Conservation (phyloP, 306 rosid genomes). For the Quercus parvula region DNA sequence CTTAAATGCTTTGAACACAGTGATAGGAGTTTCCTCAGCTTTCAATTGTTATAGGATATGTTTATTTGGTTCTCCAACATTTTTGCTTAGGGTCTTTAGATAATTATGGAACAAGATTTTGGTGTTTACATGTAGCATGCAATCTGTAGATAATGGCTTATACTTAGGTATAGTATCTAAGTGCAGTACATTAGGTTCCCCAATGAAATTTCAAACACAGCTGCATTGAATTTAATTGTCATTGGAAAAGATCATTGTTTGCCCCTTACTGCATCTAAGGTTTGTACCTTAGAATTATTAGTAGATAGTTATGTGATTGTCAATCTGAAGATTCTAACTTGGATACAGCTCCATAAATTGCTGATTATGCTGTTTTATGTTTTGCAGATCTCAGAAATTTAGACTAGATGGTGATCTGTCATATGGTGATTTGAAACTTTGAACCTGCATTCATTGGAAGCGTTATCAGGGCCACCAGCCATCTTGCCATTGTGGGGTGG, state of each 20-base stretch:
- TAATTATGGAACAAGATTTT: not conserved
- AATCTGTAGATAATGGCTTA: not conserved
- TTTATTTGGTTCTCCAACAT: not conserved
- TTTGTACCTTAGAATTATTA: not conserved
- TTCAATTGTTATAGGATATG: not conserved
- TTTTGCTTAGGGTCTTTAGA: not conserved
- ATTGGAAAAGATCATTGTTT: too few relatives aligned
- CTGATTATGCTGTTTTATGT: not conserved
- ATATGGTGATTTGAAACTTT: slow-evolving; percentile 24
- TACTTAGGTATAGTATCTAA: too few relatives aligned
- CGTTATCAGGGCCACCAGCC: slow-evolving; percentile 20
- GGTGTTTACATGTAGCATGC: not conserved
- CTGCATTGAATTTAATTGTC: too few relatives aligned
- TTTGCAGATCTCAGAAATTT: slow-evolving; percentile 27
- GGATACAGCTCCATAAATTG: not conserved
- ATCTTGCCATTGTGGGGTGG: slow-evolving; percentile 5
- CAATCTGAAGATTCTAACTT: not conserved
- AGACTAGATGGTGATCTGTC: slow-evolving; percentile 26
- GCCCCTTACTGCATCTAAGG: too few relatives aligned
- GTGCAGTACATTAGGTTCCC: too few relatives aligned
- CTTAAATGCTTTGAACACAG: not conserved
- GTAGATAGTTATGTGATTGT: not conserved
- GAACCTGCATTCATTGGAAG: slow-evolving; percentile 30
- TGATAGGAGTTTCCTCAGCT: not conserved
- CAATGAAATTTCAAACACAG: too few relatives aligned